phyloP scores from a whole-genome alignment of 2,329 filamentous ascomycete genomes.

The Acephala macrosclerotiorum region DNA sequence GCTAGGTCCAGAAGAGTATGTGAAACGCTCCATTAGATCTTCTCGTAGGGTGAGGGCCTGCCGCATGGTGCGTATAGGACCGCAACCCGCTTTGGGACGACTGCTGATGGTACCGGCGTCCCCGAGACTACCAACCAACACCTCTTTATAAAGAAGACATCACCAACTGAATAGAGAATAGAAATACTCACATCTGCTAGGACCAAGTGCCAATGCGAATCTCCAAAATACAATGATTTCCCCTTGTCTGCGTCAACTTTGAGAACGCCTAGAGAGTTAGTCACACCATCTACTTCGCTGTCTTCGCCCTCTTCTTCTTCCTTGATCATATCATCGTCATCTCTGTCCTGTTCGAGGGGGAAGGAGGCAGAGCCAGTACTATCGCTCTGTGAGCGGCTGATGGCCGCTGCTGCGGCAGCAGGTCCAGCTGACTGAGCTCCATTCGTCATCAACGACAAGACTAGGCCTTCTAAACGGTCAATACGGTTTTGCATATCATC shows the following conservation, averaged over 20 bases:
- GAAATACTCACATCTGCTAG: conserved; percentile 66
- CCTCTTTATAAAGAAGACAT: conserved; percentile 3
- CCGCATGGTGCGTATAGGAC: background rate
- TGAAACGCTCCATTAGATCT: background rate
- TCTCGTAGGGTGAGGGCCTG: background rate
- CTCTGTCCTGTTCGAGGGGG: conserved; percentile 55
- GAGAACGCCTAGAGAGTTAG: conserved; percentile 79
- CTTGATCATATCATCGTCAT: conserved; percentile 64
- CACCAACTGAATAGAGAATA: conserved; percentile 4
- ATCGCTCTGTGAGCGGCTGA: conserved; percentile 50
- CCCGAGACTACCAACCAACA: background rate
- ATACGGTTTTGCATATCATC: conserved; percentile 99
- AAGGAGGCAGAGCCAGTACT: conserved; percentile 39
- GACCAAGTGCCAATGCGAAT: conserved; percentile 84
- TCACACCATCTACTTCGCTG: conserved; percentile 75
- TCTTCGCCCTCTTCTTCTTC: conserved; percentile 65
- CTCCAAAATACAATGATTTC: conserved; percentile 81
- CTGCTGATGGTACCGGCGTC: background rate
- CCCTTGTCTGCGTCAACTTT: conserved; percentile 79
- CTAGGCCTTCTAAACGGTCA: conserved; percentile 90
- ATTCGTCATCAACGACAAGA: conserved; percentile 93
- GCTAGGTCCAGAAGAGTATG: background rate
- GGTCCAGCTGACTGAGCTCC: conserved; percentile 71
- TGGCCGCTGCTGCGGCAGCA: conserved; percentile 57
- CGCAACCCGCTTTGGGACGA: background rate